These are phyloP conservation scores for Cyclotella kingstonii DNA, from an alignment of 108 stramenopile species.

Conservation along the genomic window DNA sequence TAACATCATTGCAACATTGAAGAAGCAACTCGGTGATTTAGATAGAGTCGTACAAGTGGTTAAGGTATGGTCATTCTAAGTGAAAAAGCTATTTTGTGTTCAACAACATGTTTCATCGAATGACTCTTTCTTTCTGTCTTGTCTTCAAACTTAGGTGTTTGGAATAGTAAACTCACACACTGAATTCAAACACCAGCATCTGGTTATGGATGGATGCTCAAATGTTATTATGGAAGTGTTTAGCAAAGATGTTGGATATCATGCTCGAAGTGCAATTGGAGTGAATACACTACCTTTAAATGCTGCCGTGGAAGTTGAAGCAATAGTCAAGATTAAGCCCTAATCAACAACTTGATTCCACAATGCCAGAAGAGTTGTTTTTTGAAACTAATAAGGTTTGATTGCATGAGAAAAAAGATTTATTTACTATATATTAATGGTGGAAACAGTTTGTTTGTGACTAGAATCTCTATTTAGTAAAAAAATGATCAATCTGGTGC, in stretches of 20 bases:
- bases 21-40: conserved; percentile 76
- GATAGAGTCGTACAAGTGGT: conserved; percentile 81
- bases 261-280: conserved; percentile 84
- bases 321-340: conserved; percentile 67
- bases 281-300: conserved; percentile 78
- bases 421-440: no score
- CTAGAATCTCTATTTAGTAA: no score
- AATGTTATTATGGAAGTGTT: conserved; percentile 84
- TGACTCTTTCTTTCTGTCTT: neutral
- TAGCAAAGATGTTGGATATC: conserved; percentile 76
- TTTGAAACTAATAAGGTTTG: no score
- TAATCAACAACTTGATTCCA: no score
- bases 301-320: conserved; percentile 82
- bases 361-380: no score
- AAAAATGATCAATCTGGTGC: no score
- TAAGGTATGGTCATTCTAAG: conserved; percentile 55
- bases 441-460: no score
- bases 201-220: conserved; percentile 85
- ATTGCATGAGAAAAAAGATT: no score
- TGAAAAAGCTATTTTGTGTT: neutral
- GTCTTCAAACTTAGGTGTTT: conserved; percentile 49
- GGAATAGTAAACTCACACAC: conserved; percentile 85
- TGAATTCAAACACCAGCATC: conserved; percentile 80
- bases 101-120: neutral
- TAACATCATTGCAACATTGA: conserved; percentile 83